Evolutionary conservation across 495 filamentous ascomycete species (phyloP), one percentile per base, ranked within the genome.

Genomic region (Aspergillus baeticus): DNA sequence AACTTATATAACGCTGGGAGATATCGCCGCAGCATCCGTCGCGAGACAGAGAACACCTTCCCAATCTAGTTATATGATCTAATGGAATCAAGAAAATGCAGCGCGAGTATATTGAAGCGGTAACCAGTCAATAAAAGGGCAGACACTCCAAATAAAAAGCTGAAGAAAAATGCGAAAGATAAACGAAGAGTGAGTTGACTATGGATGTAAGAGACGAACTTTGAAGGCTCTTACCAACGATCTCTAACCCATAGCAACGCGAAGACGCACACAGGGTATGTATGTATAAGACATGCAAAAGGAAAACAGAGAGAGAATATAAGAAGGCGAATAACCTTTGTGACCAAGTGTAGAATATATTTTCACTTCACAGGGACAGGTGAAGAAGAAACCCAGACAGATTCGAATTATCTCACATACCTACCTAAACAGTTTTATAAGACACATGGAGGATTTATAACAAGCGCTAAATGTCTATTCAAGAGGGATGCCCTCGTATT

Each of bases 401-500:
- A 41, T 48, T 57, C 17, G 22, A 38, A 59, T 43, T 37, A 42
- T 63, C 36, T 53, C 56, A 63, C 57, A 61, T 54, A 59, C 58
- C 37, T 61, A 66, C 53, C 62, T 49, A 61, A 66, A 51, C 57
- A 35, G 43, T 59, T 57, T 56, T 56, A 63, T 58, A 62, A 21
- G 54, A 39, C 56, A 51, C 50, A 41, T 17, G 17, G 21, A 54
- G 17, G 23, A 41, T 54, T 33, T 48, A 39, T 57, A 34, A 41
- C 45, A 29, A 22, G 53, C 36, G 43, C 35, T 58, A 53, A 33
- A 50, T 18, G 59, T 72, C 63, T 77, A 84, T 65, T 85, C 77
- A 52, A 86, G 69, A 49, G 92, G 91, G 62, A 96, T 96, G 36
- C 92, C 93, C 70, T 96, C 87, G 71, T 91, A 96, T 75, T 96